Base-by-base conservation (phyloP, 305 asterid genomes). In the Fraxinus paxiana region DNA sequence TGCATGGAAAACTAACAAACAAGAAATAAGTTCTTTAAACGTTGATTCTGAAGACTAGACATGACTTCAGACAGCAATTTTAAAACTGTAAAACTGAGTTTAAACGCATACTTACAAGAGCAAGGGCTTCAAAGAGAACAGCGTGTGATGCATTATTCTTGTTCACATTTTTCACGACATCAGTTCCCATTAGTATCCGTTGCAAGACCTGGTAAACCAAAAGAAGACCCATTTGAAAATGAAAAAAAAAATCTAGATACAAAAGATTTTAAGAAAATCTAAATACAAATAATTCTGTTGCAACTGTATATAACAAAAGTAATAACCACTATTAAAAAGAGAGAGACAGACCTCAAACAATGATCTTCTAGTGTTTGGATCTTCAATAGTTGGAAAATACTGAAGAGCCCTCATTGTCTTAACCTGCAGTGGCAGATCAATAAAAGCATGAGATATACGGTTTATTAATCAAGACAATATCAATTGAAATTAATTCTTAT, bases 91-190 rank as follows among this genome's bases (percentile, higher is more conserved):
- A 30, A 79, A 71, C 12, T 71, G 61, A 41, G 30, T 31, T 24
- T 51, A 79, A 30, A 24, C 3, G 41, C 12, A 30, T 48, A 91
- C 98, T 92, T 91, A 96, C 99, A 81, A 96, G 98, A 72, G 98
- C 94, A 90, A 96, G 99, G 78, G 99, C 98, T 91, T 96, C 98
- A 80, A 96, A 96, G 79, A 96, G 97, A 86, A 96, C 98, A 83
- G 98, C 99, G 87, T 96, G 99, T 35, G 99, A 96, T 69, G 99
- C 99, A 86, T 96, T 96, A 85, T 96, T 96, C 92, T 96, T 96
- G 92, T 96, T 96, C 86, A 96, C 99, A 86, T 96, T 96, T 88
- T 96, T 96, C 90, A 96, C 99, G 63, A 96, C 98, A 81, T 96
- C 99, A 43, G 99, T 96, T 86, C 98, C 98, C 97, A 96, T 92